Conservation (phyloP, 352 stramenopile species). For the Phytophthora crassamura region DNA sequence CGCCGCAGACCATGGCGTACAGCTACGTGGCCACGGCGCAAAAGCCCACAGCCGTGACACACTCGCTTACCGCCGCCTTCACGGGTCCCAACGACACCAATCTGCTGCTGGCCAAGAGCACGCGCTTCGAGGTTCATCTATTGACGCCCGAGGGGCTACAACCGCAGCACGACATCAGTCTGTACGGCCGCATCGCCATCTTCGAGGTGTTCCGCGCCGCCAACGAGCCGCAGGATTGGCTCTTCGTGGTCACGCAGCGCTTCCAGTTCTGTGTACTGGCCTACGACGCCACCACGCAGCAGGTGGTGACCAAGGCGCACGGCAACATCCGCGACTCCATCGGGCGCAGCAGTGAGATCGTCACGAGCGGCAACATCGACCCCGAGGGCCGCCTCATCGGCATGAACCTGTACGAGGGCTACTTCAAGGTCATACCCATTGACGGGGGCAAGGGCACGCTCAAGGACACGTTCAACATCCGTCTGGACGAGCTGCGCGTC, state of each 20-base stretch:
- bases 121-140: constrained; percentile 90
- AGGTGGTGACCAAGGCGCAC: constrained; percentile 88
- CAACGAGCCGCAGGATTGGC: constrained; percentile 81
- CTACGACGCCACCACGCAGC: constrained; percentile 73
- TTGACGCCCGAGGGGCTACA: constrained; percentile 88
- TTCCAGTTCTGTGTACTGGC: constrained; percentile 92
- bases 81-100: constrained; percentile 90
- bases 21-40: constrained; percentile 95
- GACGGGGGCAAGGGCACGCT: constrained; percentile 80
- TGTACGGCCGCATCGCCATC: constrained; percentile 90
- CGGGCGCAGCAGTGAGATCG: constrained; percentile 88
- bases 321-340: constrained; percentile 88
- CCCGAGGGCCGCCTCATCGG: constrained; percentile 86
- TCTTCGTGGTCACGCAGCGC: constrained; percentile 90
- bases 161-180: constrained; percentile 83
- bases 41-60: constrained; percentile 93
- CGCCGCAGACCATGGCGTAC: constrained; percentile 59
- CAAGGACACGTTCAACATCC: constrained; percentile 92
- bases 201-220: constrained; percentile 86
- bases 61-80: constrained; percentile 93
- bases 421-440: constrained; percentile 92
- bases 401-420: constrained; percentile 93
- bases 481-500: constrained; percentile 92
- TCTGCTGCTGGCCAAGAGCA: constrained; percentile 90
- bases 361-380: constrained; percentile 90